These are phyloP conservation scores for Mucor velutinosus DNA, from an alignment of 371 early-diverging fungal species.

Conservation along the genomic window DNA sequence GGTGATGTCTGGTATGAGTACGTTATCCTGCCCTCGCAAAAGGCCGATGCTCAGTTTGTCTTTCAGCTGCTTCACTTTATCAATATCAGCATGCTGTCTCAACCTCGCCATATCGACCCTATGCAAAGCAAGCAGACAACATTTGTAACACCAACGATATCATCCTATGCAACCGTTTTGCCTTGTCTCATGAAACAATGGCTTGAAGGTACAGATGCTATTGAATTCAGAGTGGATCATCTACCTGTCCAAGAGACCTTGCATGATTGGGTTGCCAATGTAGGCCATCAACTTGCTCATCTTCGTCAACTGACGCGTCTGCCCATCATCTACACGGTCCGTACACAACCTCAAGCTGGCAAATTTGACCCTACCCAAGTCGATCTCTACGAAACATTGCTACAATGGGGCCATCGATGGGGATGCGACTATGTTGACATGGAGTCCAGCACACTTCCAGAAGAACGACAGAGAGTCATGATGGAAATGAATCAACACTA, in stretches of 20 bases:
- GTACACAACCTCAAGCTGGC: conserved; percentile 85
- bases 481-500: conserved; percentile 40
- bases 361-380: conserved; percentile 44
- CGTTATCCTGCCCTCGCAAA: not conserved
- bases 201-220: conserved; percentile 74
- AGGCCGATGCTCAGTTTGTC: not conserved
- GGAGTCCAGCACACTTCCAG: conserved; percentile 64
- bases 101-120: not conserved
- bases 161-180: conserved; percentile 26
- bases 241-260: conserved; percentile 32
- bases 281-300: conserved; percentile 24
- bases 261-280: conserved; percentile 24
- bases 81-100: not conserved
- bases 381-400: conserved; percentile 65
- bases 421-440: conserved; percentile 92
- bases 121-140: conserved; percentile 23
- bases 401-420: conserved; percentile 70
- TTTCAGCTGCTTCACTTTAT: not conserved
- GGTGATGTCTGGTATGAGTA: not conserved
- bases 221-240: conserved; percentile 93
- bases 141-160: conserved; percentile 58
- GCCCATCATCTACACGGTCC: conserved; percentile 90
- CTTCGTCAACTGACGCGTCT: conserved; percentile 21
- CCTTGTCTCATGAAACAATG: conserved; percentile 47
- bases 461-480: conserved; percentile 38